phyloP scores from a whole-genome alignment of 352 stramenopile species.

The Elongisporangium senticosum region DNA sequence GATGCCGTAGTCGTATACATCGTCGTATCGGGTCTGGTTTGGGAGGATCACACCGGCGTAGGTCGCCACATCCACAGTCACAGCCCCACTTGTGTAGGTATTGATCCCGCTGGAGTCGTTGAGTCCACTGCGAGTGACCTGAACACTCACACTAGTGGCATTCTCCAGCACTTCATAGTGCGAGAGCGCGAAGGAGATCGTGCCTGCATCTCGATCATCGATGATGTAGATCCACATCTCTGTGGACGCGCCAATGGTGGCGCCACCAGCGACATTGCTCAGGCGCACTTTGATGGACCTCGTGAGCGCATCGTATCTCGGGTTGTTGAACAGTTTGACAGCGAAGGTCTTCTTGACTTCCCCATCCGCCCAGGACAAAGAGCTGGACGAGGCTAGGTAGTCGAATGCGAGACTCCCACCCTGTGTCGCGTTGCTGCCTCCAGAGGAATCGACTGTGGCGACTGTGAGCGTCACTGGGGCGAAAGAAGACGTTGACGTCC shows the following conservation, averaged over 20 bases:
- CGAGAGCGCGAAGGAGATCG: slow-evolving; percentile 44
- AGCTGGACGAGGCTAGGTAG: slow-evolving; percentile 40
- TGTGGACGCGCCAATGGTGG: slow-evolving; percentile 31
- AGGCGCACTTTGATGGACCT: slow-evolving; percentile 51
- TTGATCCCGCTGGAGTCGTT: slow-evolving; percentile 41
- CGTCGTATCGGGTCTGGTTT: slow-evolving; percentile 35
- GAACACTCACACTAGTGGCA: slow-evolving; percentile 29
- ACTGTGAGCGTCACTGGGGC: slow-evolving; percentile 45
- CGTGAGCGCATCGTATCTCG: slow-evolving; percentile 38
- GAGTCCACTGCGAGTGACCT: slow-evolving; percentile 43
- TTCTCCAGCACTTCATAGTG: slow-evolving; percentile 66
- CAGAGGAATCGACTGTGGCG: slow-evolving; percentile 27
- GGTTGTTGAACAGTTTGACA: slow-evolving; percentile 72
- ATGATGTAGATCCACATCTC: slow-evolving; percentile 71
- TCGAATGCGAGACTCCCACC: slow-evolving; percentile 61
- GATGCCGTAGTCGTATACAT: slow-evolving; percentile 49
- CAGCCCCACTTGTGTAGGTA: slow-evolving; percentile 48
- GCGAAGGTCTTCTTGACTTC: slow-evolving; percentile 50
- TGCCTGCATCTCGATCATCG: slow-evolving; percentile 68
- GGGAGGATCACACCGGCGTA: slow-evolving; percentile 50
- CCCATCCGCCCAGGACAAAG: slow-evolving; percentile 47
- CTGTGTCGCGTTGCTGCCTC: slow-evolving; percentile 57
- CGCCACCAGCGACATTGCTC: slow-evolving; percentile 40
- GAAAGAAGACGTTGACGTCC: slow-evolving; percentile 56
- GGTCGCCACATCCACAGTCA: slow-evolving; percentile 54